Conservation (phyloP, 257 asterid genomes). For the Salvia splendens region DNA sequence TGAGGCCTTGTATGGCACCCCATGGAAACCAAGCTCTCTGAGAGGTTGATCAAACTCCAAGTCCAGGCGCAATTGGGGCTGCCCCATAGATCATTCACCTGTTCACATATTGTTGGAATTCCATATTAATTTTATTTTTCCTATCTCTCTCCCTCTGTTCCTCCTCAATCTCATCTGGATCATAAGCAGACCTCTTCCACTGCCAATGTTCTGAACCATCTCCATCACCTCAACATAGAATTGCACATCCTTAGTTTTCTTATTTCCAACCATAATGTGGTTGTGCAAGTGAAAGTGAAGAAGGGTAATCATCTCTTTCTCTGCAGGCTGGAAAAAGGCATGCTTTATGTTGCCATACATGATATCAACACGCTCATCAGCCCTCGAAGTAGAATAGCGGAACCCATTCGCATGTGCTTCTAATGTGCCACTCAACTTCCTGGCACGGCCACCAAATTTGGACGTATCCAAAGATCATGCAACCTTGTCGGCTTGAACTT, state of each 20-base stretch:
- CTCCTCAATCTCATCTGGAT: conserved; percentile 87
- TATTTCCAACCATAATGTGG: conserved; percentile 80
- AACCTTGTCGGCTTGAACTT: conserved; percentile 67
- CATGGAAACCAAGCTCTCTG: conserved; percentile 75
- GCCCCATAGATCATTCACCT: conserved; percentile 77
- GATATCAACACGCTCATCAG: conserved; percentile 66
- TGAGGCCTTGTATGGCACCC: conserved; percentile 70
- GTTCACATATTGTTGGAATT: conserved; percentile 66
- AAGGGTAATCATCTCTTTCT: conserved; percentile 80
- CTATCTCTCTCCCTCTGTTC: conserved; percentile 79
- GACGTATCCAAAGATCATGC: conserved; percentile 75
- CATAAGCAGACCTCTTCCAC: conserved; percentile 69
- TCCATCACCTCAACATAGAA: conserved; percentile 83
- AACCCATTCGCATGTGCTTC: conserved; percentile 79
- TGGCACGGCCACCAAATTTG: conserved; percentile 69
- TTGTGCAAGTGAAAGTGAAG: conserved; percentile 74
- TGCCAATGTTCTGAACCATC: conserved; percentile 69
- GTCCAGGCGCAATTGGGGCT: conserved; percentile 55
- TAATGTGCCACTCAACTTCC: conserved; percentile 58
- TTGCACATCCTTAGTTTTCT: conserved; percentile 73
- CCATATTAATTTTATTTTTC: conserved; percentile 70
- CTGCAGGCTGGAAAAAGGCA: conserved; percentile 80
- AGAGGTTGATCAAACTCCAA: conserved; percentile 78
- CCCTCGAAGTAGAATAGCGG: conserved; percentile 65
- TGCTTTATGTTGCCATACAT: conserved; percentile 68